These are phyloP conservation scores for Chrysanthemum seticuspe DNA, from an alignment of 129 eudicot genomes.

Conservation along the genomic window DNA sequence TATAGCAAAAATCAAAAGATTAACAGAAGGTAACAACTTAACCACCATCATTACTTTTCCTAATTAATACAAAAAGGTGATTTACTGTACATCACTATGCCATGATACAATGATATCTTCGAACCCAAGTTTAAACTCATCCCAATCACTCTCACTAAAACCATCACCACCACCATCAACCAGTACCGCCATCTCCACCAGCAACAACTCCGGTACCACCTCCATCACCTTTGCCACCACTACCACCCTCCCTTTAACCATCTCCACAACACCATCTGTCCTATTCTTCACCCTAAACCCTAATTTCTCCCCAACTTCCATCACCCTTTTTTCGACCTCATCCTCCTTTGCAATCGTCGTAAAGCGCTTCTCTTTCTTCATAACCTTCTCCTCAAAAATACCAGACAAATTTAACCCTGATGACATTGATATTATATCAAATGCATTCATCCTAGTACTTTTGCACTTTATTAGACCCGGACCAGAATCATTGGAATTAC, in stretches of 20 bases:
- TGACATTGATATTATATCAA: constrained; percentile 83
- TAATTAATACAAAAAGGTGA: constrained; percentile 26
- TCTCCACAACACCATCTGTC: constrained; percentile 22
- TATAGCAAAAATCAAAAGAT: background rate
- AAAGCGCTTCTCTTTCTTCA: constrained; percentile 51
- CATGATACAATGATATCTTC: constrained; percentile 49
- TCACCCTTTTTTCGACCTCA: constrained; percentile 54
- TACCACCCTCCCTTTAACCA: constrained; percentile 59
- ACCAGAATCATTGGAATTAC: constrained; percentile 13
- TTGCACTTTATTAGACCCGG: constrained; percentile 14
- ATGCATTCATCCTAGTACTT: constrained; percentile 51
- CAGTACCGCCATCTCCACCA: constrained; percentile 63
- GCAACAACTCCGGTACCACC: constrained; percentile 58
- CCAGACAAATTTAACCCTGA: constrained; percentile 76
- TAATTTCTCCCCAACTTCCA: constrained; percentile 46
- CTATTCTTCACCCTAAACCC: constrained; percentile 47
- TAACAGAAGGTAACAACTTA: constrained; percentile 11
- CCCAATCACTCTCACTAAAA: constrained; percentile 66
- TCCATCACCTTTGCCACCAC: constrained; percentile 45
- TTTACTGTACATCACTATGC: constrained; percentile 38
- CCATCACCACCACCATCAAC: constrained; percentile 44
- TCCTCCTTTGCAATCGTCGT: constrained; percentile 36
- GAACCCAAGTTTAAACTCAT: constrained; percentile 52
- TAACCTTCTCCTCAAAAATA: constrained; percentile 43
- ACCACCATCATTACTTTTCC: background rate